Conservation (phyloP, 176 grass and related monocot genomes). For the Musa schizocarpa region DNA sequence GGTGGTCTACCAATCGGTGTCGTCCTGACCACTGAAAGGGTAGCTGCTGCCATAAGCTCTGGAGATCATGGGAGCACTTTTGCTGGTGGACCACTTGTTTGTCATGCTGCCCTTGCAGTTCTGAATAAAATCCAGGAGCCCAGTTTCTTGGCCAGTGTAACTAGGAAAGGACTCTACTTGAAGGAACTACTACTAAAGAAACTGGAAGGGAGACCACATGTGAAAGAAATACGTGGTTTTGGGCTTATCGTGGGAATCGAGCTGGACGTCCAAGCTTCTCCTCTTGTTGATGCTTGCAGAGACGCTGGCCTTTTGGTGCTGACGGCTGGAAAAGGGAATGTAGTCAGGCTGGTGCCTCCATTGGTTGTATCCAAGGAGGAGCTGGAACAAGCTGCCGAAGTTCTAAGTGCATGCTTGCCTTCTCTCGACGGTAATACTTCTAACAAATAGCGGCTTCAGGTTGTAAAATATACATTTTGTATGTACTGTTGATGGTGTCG, state of each 20-base stretch:
- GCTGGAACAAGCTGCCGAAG: constrained; percentile 46
- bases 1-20: constrained; percentile 54
- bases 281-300: constrained; percentile 46
- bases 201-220: constrained; percentile 35
- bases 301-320: constrained; percentile 49
- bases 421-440: constrained; percentile 2
- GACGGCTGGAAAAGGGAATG: constrained; percentile 74
- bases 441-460: too few relatives aligned
- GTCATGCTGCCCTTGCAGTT: constrained; percentile 44
- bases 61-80: constrained; percentile 83
- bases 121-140: constrained; percentile 63
- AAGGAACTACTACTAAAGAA: constrained; percentile 51
- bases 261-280: constrained; percentile 42
- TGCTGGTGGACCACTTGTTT: constrained; percentile 51
- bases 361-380: constrained; percentile 69
- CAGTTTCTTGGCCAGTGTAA: constrained; percentile 53
- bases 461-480: too few relatives aligned
- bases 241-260: constrained; percentile 64
- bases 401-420: too few relatives aligned
- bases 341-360: constrained; percentile 60
- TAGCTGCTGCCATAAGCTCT: constrained; percentile 44
- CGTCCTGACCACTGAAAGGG: constrained; percentile 47
- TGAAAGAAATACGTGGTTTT: constrained; percentile 25
- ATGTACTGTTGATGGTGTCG: too few relatives aligned
- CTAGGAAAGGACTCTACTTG: constrained; percentile 61